These are phyloP conservation scores for Spizellomyces punctatus DNA, from an alignment of 192 early-diverging fungal genomes.

Conservation along the genomic window DNA sequence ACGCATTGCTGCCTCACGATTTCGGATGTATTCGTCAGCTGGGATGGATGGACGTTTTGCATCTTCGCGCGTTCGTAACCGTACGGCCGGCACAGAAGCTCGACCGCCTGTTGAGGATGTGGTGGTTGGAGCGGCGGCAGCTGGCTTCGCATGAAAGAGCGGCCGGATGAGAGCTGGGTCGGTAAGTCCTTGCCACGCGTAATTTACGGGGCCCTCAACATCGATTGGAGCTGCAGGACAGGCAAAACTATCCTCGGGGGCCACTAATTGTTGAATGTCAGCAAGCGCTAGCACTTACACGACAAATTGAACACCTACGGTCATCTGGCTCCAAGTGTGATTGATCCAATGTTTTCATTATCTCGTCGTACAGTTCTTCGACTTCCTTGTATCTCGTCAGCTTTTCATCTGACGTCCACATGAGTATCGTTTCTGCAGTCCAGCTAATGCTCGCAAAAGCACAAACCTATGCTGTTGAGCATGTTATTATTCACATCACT, in stretches of 20 bases:
- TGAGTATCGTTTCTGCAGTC: slow-evolving; percentile 7
- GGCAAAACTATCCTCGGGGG: slow-evolving; percentile 8
- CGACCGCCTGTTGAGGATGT: no score
- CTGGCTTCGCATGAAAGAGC: not conserved
- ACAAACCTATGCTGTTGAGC: slow-evolving; percentile 34
- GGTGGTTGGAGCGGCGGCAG: no score
- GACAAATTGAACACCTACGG: slow-evolving; percentile 17
- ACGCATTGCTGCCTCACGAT: slow-evolving; percentile 52
- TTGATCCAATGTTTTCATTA: slow-evolving; percentile 49
- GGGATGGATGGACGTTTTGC: slow-evolving; percentile 14
- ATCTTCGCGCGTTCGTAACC: slow-evolving; percentile 33
- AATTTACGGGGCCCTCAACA: slow-evolving; percentile 27
- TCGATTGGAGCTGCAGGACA: slow-evolving; percentile 54
- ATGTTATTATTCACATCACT: slow-evolving; percentile 32
- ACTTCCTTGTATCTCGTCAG: slow-evolving; percentile 56
- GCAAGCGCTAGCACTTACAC: not conserved
- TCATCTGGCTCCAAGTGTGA: slow-evolving; percentile 48
- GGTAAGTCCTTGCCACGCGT: slow-evolving; percentile 18
- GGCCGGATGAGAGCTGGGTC: slow-evolving; percentile 12
- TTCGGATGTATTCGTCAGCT: slow-evolving; percentile 47
- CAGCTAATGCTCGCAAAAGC: not conserved
- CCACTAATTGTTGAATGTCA: not conserved
- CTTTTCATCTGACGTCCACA: slow-evolving; percentile 47
- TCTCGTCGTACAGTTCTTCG: slow-evolving; percentile 61
- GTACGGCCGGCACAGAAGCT: no score